Evolutionary conservation across 2,329 filamentous ascomycete species (phyloP).

Genomic region (Aspergillus terreus): DNA sequence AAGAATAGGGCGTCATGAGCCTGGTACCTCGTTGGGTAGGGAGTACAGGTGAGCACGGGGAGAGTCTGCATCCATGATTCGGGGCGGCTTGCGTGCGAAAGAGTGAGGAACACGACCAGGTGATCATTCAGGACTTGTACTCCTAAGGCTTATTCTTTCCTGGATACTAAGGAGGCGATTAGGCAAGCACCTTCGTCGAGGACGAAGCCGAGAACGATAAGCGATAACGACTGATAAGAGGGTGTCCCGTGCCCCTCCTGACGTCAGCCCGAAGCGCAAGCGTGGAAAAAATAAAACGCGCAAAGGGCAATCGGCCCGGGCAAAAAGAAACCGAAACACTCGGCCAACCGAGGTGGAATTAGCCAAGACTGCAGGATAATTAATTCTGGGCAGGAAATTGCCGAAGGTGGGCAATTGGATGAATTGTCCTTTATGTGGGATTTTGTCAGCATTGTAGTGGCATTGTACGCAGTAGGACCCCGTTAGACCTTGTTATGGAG

Average conservation of each 20-base stretch:
- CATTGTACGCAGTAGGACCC: no score
- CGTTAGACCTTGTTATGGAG: no score
- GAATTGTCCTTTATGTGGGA: no score
- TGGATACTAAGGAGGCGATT: no score
- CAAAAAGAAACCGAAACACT: not conserved
- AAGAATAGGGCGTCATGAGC: not conserved
- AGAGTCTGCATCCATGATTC: conserved; percentile 10
- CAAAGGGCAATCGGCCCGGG: not conserved
- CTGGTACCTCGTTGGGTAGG: conserved; percentile 34
- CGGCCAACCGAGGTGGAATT: conserved; percentile 7
- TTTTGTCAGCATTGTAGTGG: no score
- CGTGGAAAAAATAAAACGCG: not conserved
- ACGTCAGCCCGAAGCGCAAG: conserved; percentile 1
- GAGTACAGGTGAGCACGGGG: conserved; percentile 19
- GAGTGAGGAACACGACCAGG: not conserved
- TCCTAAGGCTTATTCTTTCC: no score
- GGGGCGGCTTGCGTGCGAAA: not conserved
- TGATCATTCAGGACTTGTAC: no score
- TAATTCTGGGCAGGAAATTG: no score
- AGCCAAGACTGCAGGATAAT: conserved; percentile 1
- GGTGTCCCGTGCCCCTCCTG: not conserved
- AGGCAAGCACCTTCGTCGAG: no score
- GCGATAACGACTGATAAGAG: not conserved
- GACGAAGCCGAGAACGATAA: no score
- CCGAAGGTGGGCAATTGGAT: no score